Conservation (phyloP, 1,284 basidiomycete genomes). For the Waitea zeae region DNA sequence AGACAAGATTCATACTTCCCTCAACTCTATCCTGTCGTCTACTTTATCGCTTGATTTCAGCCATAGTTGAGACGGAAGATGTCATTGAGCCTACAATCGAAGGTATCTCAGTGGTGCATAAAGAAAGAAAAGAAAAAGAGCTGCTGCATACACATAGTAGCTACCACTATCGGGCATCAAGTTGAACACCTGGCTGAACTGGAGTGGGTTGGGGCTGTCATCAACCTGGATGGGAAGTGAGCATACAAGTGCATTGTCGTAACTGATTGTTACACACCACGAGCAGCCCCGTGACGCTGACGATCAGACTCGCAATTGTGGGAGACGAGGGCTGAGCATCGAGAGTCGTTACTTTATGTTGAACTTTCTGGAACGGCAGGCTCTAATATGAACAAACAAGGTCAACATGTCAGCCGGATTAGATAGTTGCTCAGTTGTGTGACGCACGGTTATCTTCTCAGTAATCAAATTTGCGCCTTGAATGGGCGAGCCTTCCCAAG, state of each 20-base stretch:
- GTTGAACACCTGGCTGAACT: constrained; percentile 87
- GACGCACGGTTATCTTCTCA: constrained; percentile 72
- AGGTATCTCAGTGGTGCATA: no score
- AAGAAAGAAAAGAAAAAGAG: constrained; percentile 5
- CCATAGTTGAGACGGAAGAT: constrained; percentile 79
- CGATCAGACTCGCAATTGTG: constrained; percentile 50
- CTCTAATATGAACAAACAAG: constrained; percentile 25
- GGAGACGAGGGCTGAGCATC: constrained; percentile 81
- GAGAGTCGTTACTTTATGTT: constrained; percentile 70
- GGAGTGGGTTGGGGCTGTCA: constrained; percentile 60
- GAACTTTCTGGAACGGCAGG: constrained; percentile 71
- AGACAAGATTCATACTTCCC: no score
- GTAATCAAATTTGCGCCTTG: constrained; percentile 45
- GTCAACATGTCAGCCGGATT: background rate
- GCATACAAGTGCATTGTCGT: constrained; percentile 5
- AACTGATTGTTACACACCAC: constrained; percentile 26
- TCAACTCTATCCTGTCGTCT: no score
- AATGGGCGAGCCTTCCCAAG: constrained; percentile 61
- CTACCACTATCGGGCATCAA: constrained; percentile 61
- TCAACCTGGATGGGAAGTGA: constrained; percentile 41
- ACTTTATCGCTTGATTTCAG: constrained; percentile 9
- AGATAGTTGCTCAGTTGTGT: no score
- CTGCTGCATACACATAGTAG: constrained; percentile 73
- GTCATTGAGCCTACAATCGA: constrained; percentile 61
- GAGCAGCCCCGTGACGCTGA: constrained; percentile 80